Percentiles rank a stretch among this genome's conserved stretches.
These are phyloP conservation scores for Castanopsis chinensis DNA, from an alignment of 306 rosid genomes.

Conservation along the genomic window DNA sequence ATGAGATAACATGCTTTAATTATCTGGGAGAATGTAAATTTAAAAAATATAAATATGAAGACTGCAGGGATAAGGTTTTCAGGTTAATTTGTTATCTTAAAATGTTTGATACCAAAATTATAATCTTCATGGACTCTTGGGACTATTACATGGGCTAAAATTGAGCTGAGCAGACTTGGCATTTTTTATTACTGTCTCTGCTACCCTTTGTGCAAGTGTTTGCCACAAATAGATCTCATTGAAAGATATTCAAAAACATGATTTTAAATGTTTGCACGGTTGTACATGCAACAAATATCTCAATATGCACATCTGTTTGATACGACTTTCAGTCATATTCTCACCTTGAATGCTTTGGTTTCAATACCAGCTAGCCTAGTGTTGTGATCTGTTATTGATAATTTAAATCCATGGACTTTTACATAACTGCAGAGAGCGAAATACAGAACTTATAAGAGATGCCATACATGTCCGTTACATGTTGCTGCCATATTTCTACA, in stretches of 20 bases:
- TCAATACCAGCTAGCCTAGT: constrained; percentile 3
- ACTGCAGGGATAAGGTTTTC: background rate
- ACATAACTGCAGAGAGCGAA: constrained; percentile 65
- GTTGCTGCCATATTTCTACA: constrained; percentile 86
- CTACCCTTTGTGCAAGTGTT: background rate
- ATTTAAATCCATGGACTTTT: constrained; percentile 19
- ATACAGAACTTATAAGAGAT: constrained; percentile 73
- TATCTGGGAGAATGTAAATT: background rate
- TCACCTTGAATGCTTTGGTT: constrained; percentile 2
- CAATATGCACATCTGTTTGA: background rate
- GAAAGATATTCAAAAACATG: background rate
- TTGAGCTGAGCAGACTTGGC: background rate
- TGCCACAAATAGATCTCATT: background rate
- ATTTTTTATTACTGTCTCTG: background rate
- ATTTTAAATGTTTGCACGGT: background rate
- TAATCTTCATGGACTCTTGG: background rate
- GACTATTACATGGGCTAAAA: background rate
- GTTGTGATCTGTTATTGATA: constrained; percentile 10
- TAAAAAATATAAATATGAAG: background rate
- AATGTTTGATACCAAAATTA: background rate
- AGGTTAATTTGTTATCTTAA: background rate
- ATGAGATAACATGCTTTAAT: background rate
- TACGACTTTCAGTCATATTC: background rate
- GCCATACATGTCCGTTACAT: constrained; percentile 81
- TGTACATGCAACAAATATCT: background rate